phyloP scores from a whole-genome alignment of 192 early-diverging fungal genomes.

The Ambispora gerdemannii region DNA sequence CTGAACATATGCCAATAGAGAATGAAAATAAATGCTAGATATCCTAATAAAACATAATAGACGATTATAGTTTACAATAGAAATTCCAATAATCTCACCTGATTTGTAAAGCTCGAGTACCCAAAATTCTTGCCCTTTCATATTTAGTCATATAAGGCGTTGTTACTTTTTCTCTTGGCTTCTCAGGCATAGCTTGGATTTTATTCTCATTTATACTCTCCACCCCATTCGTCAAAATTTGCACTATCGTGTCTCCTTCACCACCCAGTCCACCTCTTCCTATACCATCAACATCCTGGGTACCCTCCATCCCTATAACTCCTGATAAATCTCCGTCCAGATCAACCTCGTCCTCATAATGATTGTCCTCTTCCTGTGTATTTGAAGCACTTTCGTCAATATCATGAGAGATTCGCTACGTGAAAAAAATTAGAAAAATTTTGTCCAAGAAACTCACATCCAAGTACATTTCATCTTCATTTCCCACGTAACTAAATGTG shows the following conservation, averaged over 20 bases:
- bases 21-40: slow-evolving; percentile 8
- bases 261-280: slow-evolving; percentile 7
- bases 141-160: slow-evolving; percentile 99
- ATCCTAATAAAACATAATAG: background rate
- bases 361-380: background rate
- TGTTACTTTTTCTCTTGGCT: slow-evolving; percentile 80
- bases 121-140: slow-evolving; percentile 85
- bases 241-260: background rate
- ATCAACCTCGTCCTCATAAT: background rate
- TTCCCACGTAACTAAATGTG: too few species aligned
- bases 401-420: too few species aligned
- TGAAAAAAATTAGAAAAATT: too few species aligned
- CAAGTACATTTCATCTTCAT: too few species aligned
- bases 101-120: slow-evolving; percentile 93
- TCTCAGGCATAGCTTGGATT: slow-evolving; percentile 6
- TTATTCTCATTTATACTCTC: slow-evolving; percentile 11
- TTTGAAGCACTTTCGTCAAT: slow-evolving; percentile 8
- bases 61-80: background rate
- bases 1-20: too few species aligned
- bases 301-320: background rate
- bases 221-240: slow-evolving; percentile 16
- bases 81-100: slow-evolving; percentile 42
- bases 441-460: too few species aligned
- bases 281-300: background rate
- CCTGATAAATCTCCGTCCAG: background rate